These are phyloP conservation scores for Penicillium sp. DNA, from an alignment of 2,329 filamentous ascomycete genomes.

Conservation along the genomic window DNA sequence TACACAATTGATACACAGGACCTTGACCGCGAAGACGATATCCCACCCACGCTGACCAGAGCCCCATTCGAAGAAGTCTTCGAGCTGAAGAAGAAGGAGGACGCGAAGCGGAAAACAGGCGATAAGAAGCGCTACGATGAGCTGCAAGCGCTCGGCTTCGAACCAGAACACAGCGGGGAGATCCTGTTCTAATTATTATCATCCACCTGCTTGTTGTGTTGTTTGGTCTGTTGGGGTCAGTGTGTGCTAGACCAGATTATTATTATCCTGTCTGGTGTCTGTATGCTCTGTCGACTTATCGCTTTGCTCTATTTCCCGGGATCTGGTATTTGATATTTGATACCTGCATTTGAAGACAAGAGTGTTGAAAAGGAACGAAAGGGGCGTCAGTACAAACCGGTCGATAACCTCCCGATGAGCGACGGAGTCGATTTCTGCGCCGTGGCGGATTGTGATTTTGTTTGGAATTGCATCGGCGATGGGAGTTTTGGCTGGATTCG, in stretches of 20 bases:
- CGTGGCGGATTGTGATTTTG: conserved; percentile 1
- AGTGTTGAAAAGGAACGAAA: not conserved
- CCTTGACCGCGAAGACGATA: conserved; percentile 89
- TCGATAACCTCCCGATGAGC: not conserved
- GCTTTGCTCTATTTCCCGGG: not conserved
- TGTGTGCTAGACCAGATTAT: not conserved
- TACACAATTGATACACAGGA: conserved; percentile 54
- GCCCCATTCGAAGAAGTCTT: conserved; percentile 70
- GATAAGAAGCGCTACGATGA: conserved; percentile 73
- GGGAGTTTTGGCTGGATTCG: conserved; percentile 9
- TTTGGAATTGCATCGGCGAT: conserved; percentile 7
- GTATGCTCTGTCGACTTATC: not conserved
- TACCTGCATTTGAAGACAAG: not conserved
- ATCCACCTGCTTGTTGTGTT: not conserved
- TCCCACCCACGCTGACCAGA: conserved; percentile 66
- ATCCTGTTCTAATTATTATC: conserved; percentile 58
- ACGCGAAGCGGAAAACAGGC: conserved; percentile 64
- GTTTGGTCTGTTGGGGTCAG: not conserved
- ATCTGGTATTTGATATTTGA: not conserved
- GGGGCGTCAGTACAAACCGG: not conserved
- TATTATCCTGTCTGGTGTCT: not conserved
- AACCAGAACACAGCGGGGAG: conserved; percentile 79
- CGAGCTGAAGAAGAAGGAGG: conserved; percentile 70
- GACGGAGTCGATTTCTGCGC: not conserved
- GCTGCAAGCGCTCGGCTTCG: conserved; percentile 77